These are phyloP conservation scores for Melocanna baccifera DNA, from an alignment of 176 grass and related monocot species.

Conservation along the genomic window DNA sequence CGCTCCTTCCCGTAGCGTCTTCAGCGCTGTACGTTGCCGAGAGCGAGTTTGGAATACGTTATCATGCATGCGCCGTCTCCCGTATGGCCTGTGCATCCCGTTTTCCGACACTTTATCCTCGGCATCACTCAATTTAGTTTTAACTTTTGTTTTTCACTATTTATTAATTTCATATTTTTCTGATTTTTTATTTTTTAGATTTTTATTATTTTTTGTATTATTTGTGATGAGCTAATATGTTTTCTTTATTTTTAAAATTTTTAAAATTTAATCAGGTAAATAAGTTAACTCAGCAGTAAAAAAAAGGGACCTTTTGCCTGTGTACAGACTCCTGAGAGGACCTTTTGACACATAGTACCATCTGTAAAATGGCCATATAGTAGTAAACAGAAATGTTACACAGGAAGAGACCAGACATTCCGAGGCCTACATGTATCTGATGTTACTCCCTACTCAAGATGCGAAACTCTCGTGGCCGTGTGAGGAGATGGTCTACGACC, in stretches of 20 bases:
- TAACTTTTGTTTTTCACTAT: no score
- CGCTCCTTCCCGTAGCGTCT: constrained; percentile 47
- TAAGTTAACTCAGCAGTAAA: no score
- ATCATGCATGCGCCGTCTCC: constrained; percentile 35
- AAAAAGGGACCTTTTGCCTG: background rate
- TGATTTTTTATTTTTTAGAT: no score
- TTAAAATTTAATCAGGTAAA: no score
- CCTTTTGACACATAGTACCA: no score
- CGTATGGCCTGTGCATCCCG: constrained; percentile 29
- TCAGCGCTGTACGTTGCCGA: constrained; percentile 88
- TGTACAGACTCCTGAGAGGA: background rate
- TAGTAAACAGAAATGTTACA: background rate
- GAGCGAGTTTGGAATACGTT: constrained; percentile 36
- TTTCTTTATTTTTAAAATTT: no score
- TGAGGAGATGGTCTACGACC: constrained; percentile 27
- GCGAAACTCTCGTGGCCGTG: background rate
- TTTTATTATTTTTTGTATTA: no score
- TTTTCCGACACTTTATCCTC: constrained; percentile 44
- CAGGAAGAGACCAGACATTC: background rate
- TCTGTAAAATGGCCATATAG: background rate
- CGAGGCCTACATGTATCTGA: background rate
- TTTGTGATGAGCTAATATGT: no score
- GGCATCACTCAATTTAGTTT: no score
- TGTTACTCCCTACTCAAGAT: no score
- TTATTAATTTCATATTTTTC: no score